Conservation (phyloP, 768 basidiomycete genomes). For the Polyporus arcularius region DNA sequence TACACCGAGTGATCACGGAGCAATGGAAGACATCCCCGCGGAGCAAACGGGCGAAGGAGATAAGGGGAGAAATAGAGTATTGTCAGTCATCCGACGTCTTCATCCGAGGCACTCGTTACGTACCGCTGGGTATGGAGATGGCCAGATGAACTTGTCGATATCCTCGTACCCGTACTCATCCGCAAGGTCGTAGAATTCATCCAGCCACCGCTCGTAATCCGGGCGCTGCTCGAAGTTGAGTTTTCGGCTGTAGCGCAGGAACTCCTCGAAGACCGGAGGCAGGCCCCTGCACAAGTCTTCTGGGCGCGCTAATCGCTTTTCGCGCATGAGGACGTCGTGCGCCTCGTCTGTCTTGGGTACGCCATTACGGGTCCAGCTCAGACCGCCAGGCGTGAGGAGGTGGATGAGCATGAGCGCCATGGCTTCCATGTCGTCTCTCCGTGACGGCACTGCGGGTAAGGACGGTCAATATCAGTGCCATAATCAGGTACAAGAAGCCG, state of each 20-base stretch:
- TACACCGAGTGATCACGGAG: constrained; percentile 2
- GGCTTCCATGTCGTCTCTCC: constrained; percentile 79
- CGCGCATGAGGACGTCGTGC: constrained; percentile 63
- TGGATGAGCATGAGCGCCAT: constrained; percentile 80
- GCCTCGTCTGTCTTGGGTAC: constrained; percentile 69
- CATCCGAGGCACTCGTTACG: not conserved
- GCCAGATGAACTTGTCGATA: constrained; percentile 71
- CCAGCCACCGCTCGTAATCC: constrained; percentile 65
- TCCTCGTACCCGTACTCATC: constrained; percentile 57
- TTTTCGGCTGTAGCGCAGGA: constrained; percentile 69
- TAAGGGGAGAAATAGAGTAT: too few relatives aligned
- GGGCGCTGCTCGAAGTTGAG: constrained; percentile 69
- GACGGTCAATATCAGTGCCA: not conserved
- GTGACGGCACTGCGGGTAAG: constrained; percentile 60
- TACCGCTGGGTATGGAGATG: constrained; percentile 45
- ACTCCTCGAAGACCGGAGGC: constrained; percentile 74
- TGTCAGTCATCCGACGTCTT: not conserved
- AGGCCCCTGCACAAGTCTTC: constrained; percentile 70
- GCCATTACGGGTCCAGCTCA: constrained; percentile 81
- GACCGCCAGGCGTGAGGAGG: constrained; percentile 72
- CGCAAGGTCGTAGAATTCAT: constrained; percentile 66
- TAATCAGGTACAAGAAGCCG: too few relatives aligned
- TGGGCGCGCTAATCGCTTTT: constrained; percentile 59
- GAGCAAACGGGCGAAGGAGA: too few relatives aligned
- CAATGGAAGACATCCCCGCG: not conserved